Evolutionary conservation across 2,329 filamentous ascomycete species (phyloP), one percentile per base, ranked within the genome.

Genomic region (Xylariaceae sp.): DNA sequence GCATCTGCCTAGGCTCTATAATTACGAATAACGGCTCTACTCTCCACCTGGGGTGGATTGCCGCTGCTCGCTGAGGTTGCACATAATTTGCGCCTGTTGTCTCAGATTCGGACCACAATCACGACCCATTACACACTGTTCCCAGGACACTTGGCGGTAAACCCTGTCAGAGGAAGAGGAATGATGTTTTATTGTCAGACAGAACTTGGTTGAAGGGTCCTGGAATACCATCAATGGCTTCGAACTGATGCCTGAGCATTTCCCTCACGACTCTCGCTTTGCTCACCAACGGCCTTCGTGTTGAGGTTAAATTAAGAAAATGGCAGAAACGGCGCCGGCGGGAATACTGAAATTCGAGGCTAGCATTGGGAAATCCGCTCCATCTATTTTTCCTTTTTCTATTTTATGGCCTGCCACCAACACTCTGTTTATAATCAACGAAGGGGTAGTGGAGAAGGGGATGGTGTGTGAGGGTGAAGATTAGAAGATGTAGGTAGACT

Each of bases 201-300:
- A n/a, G n/a, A n/a, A n/a, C n/a, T n/a, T n/a, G n/a, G n/a, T n/a
- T n/a, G n/a, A n/a, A n/a, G n/a, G n/a, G n/a, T n/a, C n/a, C n/a
- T n/a, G n/a, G n/a, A n/a, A n/a, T n/a, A n/a, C n/a, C n/a, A n/a
- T n/a, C n/a, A n/a, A n/a, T n/a, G n/a, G n/a, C n/a, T n/a, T n/a
- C n/a, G n/a, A n/a, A n/a, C n/a, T n/a, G n/a, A n/a, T n/a, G n/a
- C n/a, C n/a, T n/a, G n/a, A n/a, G n/a, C n/a, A n/a, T n/a, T n/a
- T n/a, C n/a, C n/a, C n/a, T 62, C 58, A 63, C 52, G 59, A 63
- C 62, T 52, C 60, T 64, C 62, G 60, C 59, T 64, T 60, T 61
- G 50, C 60, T 58, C 55, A 58, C 52, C 59, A 61, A 61, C 58
- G 60, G 51, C 54, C 56, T 62, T 53, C 57, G 52, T 63, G 55